These are phyloP conservation scores for Hypoxylon crocopeplum DNA, from an alignment of 495 filamentous ascomycete genomes.

Conservation along the genomic window DNA sequence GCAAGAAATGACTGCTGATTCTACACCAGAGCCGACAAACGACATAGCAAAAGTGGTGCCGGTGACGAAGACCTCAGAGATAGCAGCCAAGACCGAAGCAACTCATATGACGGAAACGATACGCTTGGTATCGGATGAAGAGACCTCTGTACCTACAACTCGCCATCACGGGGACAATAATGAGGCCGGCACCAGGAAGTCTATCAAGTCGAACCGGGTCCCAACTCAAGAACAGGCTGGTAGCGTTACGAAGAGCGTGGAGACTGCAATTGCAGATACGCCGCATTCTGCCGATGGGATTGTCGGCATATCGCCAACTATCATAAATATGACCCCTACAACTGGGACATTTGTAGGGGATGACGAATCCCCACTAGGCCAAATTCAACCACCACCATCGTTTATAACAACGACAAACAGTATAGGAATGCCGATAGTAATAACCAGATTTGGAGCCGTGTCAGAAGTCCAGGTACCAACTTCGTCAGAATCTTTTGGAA, in stretches of 20 bases:
- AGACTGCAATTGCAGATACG: neutral
- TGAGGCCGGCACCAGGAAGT: no score
- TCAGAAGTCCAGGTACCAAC: neutral
- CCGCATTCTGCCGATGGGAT: neutral
- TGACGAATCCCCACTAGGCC: neutral
- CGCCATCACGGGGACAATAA: no score
- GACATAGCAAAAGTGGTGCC: neutral
- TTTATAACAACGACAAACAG: no score
- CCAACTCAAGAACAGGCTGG: neutral
- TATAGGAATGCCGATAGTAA: neutral
- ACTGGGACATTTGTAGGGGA: neutral
- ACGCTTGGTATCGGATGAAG: no score
- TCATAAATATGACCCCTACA: neutral
- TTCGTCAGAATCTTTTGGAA: neutral
- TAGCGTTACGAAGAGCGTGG: neutral
- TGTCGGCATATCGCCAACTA: neutral
- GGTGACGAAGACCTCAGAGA: neutral
- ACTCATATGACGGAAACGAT: no score
- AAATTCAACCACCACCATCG: neutral
- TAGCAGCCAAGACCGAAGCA: neutral
- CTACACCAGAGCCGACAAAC: no score
- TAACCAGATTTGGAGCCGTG: neutral
- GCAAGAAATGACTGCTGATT: neutral
- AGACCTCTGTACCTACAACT: no score
- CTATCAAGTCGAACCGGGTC: no score